Evolutionary conservation across 805 yeast genomes (phyloP).

Genomic region (Candida tammaniensis): DNA sequence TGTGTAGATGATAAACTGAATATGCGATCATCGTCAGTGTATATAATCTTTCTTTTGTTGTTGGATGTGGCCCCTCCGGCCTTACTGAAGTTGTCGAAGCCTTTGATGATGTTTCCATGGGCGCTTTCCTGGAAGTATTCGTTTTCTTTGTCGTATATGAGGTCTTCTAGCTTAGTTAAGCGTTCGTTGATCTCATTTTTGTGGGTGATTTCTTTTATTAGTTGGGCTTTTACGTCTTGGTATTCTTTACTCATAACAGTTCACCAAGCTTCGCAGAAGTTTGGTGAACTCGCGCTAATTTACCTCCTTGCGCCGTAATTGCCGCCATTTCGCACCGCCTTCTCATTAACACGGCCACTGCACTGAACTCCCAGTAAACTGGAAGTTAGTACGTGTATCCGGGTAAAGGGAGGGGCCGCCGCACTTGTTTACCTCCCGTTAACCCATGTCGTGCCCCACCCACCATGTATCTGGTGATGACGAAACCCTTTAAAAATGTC

Average conservation of each 20-base stretch:
- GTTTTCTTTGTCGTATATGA: conserved; percentile 74
- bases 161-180: conserved; percentile 66
- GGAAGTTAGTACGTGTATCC: no score
- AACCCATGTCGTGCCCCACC: no score
- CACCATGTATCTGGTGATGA: no score
- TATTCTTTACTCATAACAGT: conserved; percentile 49
- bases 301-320: no score
- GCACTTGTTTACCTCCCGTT: no score
- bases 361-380: no score
- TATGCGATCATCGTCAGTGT: conserved; percentile 74
- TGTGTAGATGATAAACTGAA: conserved; percentile 75
- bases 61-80: conserved; percentile 19
- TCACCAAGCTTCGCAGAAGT: no score
- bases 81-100: conserved; percentile 80
- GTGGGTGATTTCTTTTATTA: conserved; percentile 58
- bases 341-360: no score
- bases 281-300: no score
- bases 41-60: conserved; percentile 47
- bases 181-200: conserved; percentile 66
- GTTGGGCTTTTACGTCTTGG: conserved; percentile 61
- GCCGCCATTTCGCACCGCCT: no score
- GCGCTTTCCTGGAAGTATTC: conserved; percentile 70
- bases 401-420: no score
- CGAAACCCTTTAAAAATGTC: no score
- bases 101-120: conserved; percentile 83